phyloP scores from a whole-genome alignment of 176 grass and related monocot species.

The Raddia distichophylla region DNA sequence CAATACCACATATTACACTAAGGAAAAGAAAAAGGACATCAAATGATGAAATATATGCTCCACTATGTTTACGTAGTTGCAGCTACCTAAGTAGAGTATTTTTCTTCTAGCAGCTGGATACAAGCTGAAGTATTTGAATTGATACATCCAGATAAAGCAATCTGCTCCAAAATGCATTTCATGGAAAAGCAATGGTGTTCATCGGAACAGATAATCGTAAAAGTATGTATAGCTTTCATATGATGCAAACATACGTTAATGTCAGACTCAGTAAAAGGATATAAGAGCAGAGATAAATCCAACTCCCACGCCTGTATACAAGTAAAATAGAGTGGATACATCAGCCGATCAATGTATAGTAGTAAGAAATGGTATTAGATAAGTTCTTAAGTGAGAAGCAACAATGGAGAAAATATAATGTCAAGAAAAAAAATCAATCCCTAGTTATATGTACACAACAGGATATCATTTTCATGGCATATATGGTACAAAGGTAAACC shows the following conservation, averaged over 20 bases:
- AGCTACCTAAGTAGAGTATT: neutral
- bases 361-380: neutral
- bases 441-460: neutral
- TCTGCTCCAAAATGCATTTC: neutral
- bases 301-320: constrained; percentile 83
- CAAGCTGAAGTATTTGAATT: neutral
- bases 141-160: neutral
- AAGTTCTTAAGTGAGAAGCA: neutral
- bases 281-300: constrained; percentile 99
- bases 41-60: constrained; percentile 10
- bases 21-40: neutral
- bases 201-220: constrained; percentile 28
- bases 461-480: neutral
- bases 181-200: neutral
- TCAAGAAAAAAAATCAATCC: constrained; percentile 5
- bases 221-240: neutral
- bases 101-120: constrained; percentile 16
- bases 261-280: constrained; percentile 61
- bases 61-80: neutral
- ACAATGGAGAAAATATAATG: neutral
- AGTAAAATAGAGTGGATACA: constrained; percentile 31
- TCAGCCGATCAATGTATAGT: constrained; percentile 1
- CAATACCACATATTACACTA: neutral
- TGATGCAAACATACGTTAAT: constrained; percentile 23
- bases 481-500: neutral